Base-by-base conservation (phyloP, 495 filamentous ascomycete genomes). In the Apodospora peruviana region DNA sequence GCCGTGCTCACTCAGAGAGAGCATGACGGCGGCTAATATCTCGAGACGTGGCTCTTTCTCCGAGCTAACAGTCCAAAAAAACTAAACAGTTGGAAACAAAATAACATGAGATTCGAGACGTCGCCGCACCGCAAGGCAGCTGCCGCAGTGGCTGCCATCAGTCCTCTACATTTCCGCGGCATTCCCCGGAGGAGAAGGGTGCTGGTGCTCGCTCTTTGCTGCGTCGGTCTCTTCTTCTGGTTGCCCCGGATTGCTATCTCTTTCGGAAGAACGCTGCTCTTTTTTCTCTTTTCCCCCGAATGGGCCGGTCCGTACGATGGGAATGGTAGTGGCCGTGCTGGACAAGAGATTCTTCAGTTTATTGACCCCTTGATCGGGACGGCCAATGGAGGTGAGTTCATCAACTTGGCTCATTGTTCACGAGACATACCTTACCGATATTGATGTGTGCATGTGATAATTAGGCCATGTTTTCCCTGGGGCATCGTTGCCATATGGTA, bases 381-480 rank as follows among this genome's bases (percentile, higher is more conserved):
- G 2, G 68, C 73, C 18, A 80, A 83, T 56, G 82, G 67, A 72
- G 84, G 84, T 53, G 38, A 25, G 64, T 48, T 22, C 18, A 20
- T 9, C 25, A 18, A 32, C 20, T n/a, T 36, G 9, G 10, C 32
- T n/a, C 25, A n/a, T 34, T 37, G 16, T 10, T 19, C 10, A 12
- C 3, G 24, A 47, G 1, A 32, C 24, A 19, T n/a, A 27, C 19
- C n/a, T 55, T 17, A 32, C n/a, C 5, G 2, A 19, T 4, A n/a
- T 32, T n/a, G 23, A 29, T n/a, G n/a, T n/a, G n/a, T n/a, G n/a
- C 12, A 8, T 4, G 22, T 41, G 25, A 3, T 25, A 21, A 19
- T 25, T 37, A 69, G 64, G 70, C 42, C 85, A 88, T 75, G 85
- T 87, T 12, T 88, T 88, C 47, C 79, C 84, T 14, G 85, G 85